These are phyloP conservation scores for Dictyostelium firmibasis DNA, from an alignment of 78 protist genomes.

Conservation along the genomic window DNA sequence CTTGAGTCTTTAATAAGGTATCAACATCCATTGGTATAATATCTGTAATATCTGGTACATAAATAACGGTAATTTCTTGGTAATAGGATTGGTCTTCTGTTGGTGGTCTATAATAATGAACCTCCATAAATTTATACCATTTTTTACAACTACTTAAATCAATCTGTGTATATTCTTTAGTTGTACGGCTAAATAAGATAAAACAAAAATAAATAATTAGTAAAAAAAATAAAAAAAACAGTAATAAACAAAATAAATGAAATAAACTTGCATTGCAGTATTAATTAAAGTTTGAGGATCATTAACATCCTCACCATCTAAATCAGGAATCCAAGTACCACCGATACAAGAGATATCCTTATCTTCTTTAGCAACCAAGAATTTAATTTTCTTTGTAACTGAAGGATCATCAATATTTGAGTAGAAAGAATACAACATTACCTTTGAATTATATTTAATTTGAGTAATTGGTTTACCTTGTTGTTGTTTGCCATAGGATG, in stretches of 20 bases:
- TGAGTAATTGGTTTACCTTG: neutral
- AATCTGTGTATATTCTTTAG: constrained; percentile 62
- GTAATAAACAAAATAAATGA: neutral
- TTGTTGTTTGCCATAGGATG: constrained; percentile 1
- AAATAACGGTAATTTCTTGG: constrained; percentile 58
- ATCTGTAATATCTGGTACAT: constrained; percentile 58
- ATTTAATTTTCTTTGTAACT: constrained; percentile 18
- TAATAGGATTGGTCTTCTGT: constrained; percentile 3
- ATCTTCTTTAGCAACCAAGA: constrained; percentile 51
- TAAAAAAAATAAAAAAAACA: neutral
- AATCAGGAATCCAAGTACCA: constrained; percentile 30
- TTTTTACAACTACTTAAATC: constrained; percentile 23
- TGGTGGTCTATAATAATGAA: constrained; percentile 70
- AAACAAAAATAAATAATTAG: neutral
- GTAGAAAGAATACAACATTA: constrained; percentile 18
- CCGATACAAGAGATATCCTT: constrained; percentile 60
- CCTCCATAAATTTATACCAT: constrained; percentile 61
- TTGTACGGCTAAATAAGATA: constrained; percentile 24
- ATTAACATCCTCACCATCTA: constrained; percentile 51
- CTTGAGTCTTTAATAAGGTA: neutral
- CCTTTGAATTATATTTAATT: constrained; percentile 58
- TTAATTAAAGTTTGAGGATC: constrained; percentile 65
- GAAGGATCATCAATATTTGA: neutral
- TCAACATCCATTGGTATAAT: constrained; percentile 7
- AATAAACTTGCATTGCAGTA: constrained; percentile 46